phyloP scores from a whole-genome alignment of 495 filamentous ascomycete species.

The Aspergillus asperescens region DNA sequence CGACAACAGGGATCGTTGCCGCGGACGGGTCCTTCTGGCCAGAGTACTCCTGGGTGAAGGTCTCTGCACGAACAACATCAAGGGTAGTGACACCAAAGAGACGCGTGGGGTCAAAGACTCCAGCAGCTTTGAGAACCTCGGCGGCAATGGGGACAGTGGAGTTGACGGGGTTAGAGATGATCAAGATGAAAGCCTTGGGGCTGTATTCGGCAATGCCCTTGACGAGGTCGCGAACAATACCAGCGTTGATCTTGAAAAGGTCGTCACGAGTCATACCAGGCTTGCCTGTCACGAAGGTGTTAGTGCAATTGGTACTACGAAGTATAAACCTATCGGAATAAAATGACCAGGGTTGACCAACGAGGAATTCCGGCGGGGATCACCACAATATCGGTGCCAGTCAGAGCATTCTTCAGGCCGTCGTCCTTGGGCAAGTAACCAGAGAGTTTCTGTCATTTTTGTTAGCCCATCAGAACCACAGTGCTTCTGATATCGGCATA shows the following conservation, averaged over 20 bases:
- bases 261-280: constrained; percentile 99
- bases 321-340: neutral
- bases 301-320: constrained; percentile 5
- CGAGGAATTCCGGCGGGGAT: constrained; percentile 98
- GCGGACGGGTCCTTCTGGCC: constrained; percentile 77
- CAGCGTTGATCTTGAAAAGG: constrained; percentile 97
- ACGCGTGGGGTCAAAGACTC: constrained; percentile 86
- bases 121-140: constrained; percentile 87
- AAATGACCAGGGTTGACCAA: constrained; percentile 42
- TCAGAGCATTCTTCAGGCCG: constrained; percentile 80
- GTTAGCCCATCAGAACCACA: neutral
- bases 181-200: constrained; percentile 86
- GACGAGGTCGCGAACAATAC: constrained; percentile 83
- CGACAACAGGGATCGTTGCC: constrained; percentile 83
- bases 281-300: constrained; percentile 60
- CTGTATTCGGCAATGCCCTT: constrained; percentile 77
- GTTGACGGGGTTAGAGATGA: constrained; percentile 99
- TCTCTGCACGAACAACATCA: constrained; percentile 96
- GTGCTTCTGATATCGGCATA: neutral
- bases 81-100: constrained; percentile 98
- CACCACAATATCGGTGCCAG: constrained; percentile 87
- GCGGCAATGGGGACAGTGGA: constrained; percentile 96
- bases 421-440: constrained; percentile 88
- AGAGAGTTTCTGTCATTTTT: constrained; percentile 64
- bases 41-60: constrained; percentile 82